Evolutionary conservation across 768 basidiomycete genomes (phyloP).

Genomic region (Boletus insuetus): DNA sequence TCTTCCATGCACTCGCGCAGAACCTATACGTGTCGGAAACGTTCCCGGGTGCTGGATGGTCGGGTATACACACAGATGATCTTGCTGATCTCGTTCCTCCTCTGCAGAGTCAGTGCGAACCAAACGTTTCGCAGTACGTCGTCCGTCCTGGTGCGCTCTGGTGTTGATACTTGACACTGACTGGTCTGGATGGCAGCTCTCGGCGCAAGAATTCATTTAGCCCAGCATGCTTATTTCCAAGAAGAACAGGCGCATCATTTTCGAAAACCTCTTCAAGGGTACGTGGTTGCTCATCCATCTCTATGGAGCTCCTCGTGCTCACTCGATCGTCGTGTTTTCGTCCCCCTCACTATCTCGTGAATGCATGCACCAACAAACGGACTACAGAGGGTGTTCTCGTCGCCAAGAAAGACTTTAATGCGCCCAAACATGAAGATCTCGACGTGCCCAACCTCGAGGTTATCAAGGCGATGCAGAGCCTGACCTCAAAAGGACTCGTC

Average conservation of each 20-base stretch:
- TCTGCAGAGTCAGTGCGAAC: conserved; percentile 37
- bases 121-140: conserved; percentile 35
- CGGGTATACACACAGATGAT: conserved; percentile 27
- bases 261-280: conserved; percentile 99
- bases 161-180: neutral
- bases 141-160: neutral
- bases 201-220: conserved; percentile 26
- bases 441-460: conserved; percentile 69
- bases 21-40: neutral
- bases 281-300: conserved; percentile 22
- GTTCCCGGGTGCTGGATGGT: conserved; percentile 34
- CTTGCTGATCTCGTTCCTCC: conserved; percentile 16
- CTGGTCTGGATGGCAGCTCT: conserved; percentile 23
- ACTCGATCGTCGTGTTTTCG: too few relatives aligned
- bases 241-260: conserved; percentile 91
- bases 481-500: conserved; percentile 78
- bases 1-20: conserved; percentile 4
- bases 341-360: too few relatives aligned
- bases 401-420: conserved; percentile 99
- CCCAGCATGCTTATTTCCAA: conserved; percentile 95
- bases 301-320: neutral
- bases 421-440: conserved; percentile 92
- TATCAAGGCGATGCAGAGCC: conserved; percentile 68
- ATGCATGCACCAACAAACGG: neutral
- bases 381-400: conserved; percentile 92